Conservation (phyloP, 495 filamentous ascomycete genomes). For the Podospora comata region DNA sequence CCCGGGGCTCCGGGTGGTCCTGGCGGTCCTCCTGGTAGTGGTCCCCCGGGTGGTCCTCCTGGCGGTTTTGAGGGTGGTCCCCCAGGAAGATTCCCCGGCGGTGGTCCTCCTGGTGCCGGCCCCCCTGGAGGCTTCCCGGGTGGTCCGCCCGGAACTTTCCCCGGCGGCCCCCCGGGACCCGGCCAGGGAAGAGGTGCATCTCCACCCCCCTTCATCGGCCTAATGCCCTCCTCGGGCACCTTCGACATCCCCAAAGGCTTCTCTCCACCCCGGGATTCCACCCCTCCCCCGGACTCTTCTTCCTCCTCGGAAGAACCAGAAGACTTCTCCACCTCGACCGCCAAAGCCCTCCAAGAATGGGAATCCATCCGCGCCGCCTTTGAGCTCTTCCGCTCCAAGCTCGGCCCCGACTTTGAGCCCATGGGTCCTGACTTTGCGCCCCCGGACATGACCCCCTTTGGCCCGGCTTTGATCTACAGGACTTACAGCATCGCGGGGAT, state of each 20-base stretch:
- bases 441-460: constrained; percentile 62
- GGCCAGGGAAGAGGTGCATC: constrained; percentile 36
- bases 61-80: neutral
- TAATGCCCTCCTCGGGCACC: constrained; percentile 56
- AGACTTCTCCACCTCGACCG: constrained; percentile 59
- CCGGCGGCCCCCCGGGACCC: constrained; percentile 9
- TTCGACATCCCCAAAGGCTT: constrained; percentile 58
- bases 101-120: constrained; percentile 2
- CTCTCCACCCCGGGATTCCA: constrained; percentile 40
- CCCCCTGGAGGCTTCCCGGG: constrained; percentile 4
- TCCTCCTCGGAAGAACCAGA: constrained; percentile 29
- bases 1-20: constrained; percentile 2
- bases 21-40: neutral
- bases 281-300: constrained; percentile 33
- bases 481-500: constrained; percentile 81
- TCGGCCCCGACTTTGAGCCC: constrained; percentile 75
- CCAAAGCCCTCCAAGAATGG: constrained; percentile 76
- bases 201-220: constrained; percentile 54
- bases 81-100: constrained; percentile 22
- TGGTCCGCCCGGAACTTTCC: constrained; percentile 1
- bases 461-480: constrained; percentile 75
- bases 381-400: constrained; percentile 56
- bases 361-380: constrained; percentile 69
- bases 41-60: constrained; percentile 4
- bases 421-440: constrained; percentile 72